These are phyloP conservation scores for Globisporangium spinosum DNA, from an alignment of 352 stramenopile species.

Conservation along the genomic window DNA sequence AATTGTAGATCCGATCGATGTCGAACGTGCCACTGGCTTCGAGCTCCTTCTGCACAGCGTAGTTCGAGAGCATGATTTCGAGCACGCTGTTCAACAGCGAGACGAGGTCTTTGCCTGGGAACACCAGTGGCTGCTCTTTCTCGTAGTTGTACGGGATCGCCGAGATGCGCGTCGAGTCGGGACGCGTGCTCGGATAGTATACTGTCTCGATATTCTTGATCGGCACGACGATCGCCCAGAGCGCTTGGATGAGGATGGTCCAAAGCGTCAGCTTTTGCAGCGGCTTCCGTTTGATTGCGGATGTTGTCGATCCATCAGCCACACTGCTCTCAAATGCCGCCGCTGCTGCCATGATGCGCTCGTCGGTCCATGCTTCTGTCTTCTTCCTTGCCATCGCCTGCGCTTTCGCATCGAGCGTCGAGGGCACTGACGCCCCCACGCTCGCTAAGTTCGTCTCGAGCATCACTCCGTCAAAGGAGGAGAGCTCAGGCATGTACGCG, in stretches of 20 bases:
- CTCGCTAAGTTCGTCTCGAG: constrained; percentile 14
- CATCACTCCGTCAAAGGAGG: constrained; percentile 15
- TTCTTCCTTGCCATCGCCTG: constrained; percentile 1
- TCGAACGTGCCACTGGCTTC: constrained; percentile 28
- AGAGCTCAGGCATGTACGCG: constrained; percentile 1
- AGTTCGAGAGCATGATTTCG: constrained; percentile 22
- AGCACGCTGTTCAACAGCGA: constrained; percentile 30
- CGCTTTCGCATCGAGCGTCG: not conserved
- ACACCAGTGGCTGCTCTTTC: not conserved
- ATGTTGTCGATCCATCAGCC: not conserved
- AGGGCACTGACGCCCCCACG: constrained; percentile 11
- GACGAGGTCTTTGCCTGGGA: constrained; percentile 27
- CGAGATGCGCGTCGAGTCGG: constrained; percentile 18
- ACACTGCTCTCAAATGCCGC: not conserved
- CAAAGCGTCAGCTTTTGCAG: constrained; percentile 10
- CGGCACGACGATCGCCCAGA: constrained; percentile 35
- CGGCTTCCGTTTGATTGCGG: constrained; percentile 2
- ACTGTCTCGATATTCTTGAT: constrained; percentile 42
- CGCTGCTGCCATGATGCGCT: not conserved
- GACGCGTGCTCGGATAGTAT: constrained; percentile 28
- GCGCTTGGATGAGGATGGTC: constrained; percentile 29
- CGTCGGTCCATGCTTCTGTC: constrained; percentile 20
- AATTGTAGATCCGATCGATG: constrained; percentile 31
- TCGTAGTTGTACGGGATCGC: constrained; percentile 5
- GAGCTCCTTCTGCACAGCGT: constrained; percentile 27